Evolutionary conservation across 495 filamentous ascomycete genomes (phyloP), one percentile per base, ranked within the genome.

Genomic region (Bacidia rubella): DNA sequence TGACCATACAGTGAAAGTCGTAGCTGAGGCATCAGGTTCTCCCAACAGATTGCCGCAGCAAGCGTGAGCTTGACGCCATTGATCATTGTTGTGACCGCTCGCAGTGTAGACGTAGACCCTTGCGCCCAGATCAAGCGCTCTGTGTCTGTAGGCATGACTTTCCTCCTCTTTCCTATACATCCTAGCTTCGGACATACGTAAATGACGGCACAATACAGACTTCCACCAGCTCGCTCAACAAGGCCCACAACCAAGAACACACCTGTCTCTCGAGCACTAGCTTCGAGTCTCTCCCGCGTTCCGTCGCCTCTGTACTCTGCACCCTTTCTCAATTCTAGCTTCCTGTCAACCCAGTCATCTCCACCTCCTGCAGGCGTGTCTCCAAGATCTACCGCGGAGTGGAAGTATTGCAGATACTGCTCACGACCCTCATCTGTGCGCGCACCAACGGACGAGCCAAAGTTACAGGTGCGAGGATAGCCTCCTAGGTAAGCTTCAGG

Each of bases 401-500:
- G 70, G 69, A 90, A 95, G 63, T 97, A 95, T 1, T 73, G 66
- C 10, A 90, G 73, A 62, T 85, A 97, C 53, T 93, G 88, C 7
- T 93, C 86, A 3, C 90, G 77, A 2, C 90, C 90, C 19, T 70
- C 72, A 11, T 73, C 67, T 1, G 74, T 71, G 4, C 90, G 80
- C 2, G 70, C 68, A 0, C 90, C 90, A 10, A 95, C 75, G 0
- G 77, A 71, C 25, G 78, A 75, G 11, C 87, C 89, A 58, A 95
- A 95, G 44, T 70, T 69, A 53, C 79, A 81, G n/a, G 83, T 84
- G 21, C 90, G 82, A 12, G 90, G 90, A 60, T 97, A 97, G 9
- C 90, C 90, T 19, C 90, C 90, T 0, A 97, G 74, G 63, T 87
- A 96, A 23, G 90, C 90, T 70, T 97, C 90, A 0, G 90, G 90